Base-by-base conservation (phyloP, 2,329 filamentous ascomycete genomes). In the Neoascochyta sp. region DNA sequence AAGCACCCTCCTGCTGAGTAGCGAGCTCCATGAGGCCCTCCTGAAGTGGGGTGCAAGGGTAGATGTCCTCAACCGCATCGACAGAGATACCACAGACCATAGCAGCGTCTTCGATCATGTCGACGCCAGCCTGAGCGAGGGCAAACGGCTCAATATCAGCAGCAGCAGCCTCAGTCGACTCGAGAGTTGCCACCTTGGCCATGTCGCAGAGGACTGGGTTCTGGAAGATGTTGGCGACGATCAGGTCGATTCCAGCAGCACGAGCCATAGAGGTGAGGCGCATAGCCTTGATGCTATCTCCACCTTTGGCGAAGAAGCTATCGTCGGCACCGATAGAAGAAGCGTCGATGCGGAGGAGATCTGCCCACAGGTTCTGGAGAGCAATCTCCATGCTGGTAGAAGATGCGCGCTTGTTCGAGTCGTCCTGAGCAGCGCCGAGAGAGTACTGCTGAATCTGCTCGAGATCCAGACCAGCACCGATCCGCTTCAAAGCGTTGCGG, bases 1-100 rank as follows among this genome's bases (percentile, higher is more conserved):
- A 78, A 0, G 70, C 67, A 24, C 71, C 72, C 19, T 64, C 64
- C 15, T 70, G 61, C 43, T n/a, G 10, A 12, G 11, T 16, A 4
- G 27, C 13, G 7, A 36, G 23, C 13, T 23, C 28, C 23, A 43
- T 29, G 11, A 43, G 32, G 6, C 39, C 39, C 22, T 29, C 39
- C 17, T 43, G 39, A 9, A 43, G 36, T 16, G 32, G 25, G 3
- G 36, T 34, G 29, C 36, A 39, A 19, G 39, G 29, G 15, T 36
- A 40, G 5, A 31, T 24, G 15, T 38, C 38, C 21, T 38, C 28
- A 17, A 64, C 18, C 18, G 10, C 7, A 20, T 20, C 18, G 18
- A n/a, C n/a, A n/a, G n/a, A n/a, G n/a, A n/a, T n/a, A n/a, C n/a
- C n/a, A n/a, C 35, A 42, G 4, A 32, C 16, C 3, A 10, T 16